These are phyloP conservation scores for Podaxis rugospora DNA, from an alignment of 768 basidiomycete species.

Conservation along the genomic window DNA sequence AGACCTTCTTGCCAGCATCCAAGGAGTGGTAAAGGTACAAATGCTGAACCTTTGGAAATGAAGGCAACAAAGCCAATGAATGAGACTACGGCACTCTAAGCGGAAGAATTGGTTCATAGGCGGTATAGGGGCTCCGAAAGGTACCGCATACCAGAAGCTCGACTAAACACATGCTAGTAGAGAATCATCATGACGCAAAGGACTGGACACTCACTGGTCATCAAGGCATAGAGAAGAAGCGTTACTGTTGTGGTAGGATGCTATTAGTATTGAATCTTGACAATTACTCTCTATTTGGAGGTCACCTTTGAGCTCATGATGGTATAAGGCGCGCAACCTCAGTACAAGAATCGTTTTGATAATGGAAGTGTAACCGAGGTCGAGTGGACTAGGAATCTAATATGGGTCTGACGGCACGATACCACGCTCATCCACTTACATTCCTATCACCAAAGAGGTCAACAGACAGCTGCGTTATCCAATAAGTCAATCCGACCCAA, in stretches of 20 bases:
- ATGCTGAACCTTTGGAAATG: not conserved
- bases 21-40: not conserved
- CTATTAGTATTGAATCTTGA: not conserved
- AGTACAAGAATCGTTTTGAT: not conserved
- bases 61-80: not conserved
- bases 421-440: not conserved
- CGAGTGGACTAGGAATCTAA: not conserved
- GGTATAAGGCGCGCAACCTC: not conserved
- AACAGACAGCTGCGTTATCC: not conserved
- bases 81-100: not conserved
- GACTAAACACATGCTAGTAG: not conserved
- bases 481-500: not conserved
- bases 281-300: not conserved
- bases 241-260: not conserved
- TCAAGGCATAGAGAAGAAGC: not conserved
- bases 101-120: not conserved
- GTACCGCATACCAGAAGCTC: not conserved
- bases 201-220: not conserved
- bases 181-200: too few relatives aligned
- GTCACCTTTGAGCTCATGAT: not conserved
- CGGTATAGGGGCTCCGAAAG: not conserved
- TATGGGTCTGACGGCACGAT: too few relatives aligned
- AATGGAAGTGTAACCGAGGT: not conserved
- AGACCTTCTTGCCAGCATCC: not conserved
- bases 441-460: not conserved